Evolutionary conservation across 257 asterid species (phyloP), one percentile per base, ranked within the genome.

Genomic region (Capsicum pubescens): DNA sequence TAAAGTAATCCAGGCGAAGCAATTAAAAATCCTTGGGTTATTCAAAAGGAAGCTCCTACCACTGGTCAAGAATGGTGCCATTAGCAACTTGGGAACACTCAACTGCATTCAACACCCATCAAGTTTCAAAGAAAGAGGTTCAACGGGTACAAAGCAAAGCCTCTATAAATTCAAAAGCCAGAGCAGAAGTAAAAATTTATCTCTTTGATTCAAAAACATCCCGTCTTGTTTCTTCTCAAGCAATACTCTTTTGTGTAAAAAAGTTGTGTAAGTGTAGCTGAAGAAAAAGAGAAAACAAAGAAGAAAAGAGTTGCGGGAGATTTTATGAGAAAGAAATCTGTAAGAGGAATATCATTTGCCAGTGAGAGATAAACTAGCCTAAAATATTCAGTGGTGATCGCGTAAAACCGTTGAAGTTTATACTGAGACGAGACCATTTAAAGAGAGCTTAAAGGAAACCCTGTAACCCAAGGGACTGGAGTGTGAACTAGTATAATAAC

Each of bases 71-170:
- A 11, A 52, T 52, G 13, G 56, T 2, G 56, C 13, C 56, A 52
- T 52, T 52, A 10, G 56, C 56, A 9, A 67, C 74, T 67, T 67
- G 50, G 50, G 74, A 67, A 67, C 21, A 67, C 74, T 35, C 50
- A 35, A 17, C 48, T 67, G 74, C 50, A 67, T 35, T 67, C 74
- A 67, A 35, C 10, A 67, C 3, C 19, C 74, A 67, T 67, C 48
- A 67, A 67, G 21, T 67, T 50, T 67, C 74, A 67, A 67, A 35
- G 50, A 67, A 67, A 67, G n/a, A 67, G 16, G 21, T 14, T 67
- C 74, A 67, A 67, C 74, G 3, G 48, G 48, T 67, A 67, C 50
- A 66, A 32, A 66, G 48, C 72, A 66, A 66, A 66, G 48, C 48
- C 48, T 66, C 48, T 32, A 66, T 39, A 14, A 67, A 67, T 67